Percentiles rank a stretch among this genome's conserved stretches.
phyloP scores from a whole-genome alignment of 768 basidiomycete genomes.

The Hericium erinaceus region DNA sequence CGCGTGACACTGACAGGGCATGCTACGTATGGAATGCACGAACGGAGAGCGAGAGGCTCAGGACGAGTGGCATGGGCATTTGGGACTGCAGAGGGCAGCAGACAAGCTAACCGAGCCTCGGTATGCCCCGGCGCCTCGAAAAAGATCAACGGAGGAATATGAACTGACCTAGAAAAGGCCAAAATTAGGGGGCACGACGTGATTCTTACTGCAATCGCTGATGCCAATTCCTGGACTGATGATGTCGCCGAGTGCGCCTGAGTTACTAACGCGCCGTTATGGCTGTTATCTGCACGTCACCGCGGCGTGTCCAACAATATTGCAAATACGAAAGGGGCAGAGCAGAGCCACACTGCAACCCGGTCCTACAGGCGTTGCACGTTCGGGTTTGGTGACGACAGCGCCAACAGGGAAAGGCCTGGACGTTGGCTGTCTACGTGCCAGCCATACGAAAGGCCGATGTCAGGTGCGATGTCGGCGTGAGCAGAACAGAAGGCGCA shows the following conservation, averaged over 20 bases:
- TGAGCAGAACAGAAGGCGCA: no score
- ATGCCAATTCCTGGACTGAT: background rate
- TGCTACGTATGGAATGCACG: slow-evolving; percentile 11
- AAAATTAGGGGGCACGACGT: background rate
- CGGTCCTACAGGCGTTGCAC: no score
- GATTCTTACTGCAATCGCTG: background rate
- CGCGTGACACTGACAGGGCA: slow-evolving; percentile 15
- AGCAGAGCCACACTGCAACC: no score
- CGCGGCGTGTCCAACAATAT: background rate
- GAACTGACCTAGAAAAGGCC: background rate
- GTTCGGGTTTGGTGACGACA: no score
- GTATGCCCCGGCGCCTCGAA: background rate
- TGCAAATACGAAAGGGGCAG: background rate
- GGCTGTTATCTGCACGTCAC: background rate
- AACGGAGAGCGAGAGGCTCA: background rate
- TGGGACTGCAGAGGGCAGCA: slow-evolving; percentile 1
- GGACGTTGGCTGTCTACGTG: no score
- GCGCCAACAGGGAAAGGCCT: no score
- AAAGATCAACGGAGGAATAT: background rate
- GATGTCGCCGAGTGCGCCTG: background rate
- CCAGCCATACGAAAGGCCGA: no score
- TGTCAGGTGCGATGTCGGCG: no score
- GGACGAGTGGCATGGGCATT: slow-evolving; percentile 9
- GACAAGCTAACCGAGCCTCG: slow-evolving; percentile 5
- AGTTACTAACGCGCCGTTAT: slow-evolving; percentile 1